Percentiles rank a stretch among this genome's conserved stretches.
Conservation (phyloP, 176 grass and related monocot species). For the Elymus sibiricus region DNA sequence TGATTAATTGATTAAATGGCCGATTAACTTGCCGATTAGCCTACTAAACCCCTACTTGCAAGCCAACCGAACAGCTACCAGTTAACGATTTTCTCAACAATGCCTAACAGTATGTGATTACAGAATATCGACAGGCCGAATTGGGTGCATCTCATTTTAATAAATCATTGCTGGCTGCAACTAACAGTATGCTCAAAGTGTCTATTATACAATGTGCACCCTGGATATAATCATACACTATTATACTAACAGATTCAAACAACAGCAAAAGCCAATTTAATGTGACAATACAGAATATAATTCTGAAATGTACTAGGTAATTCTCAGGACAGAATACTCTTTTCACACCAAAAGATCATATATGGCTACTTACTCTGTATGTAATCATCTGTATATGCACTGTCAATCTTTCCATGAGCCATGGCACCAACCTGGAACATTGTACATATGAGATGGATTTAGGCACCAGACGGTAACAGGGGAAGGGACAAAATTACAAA, state of each 20-base stretch:
- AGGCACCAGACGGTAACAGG: neutral
- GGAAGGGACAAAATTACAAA: neutral
- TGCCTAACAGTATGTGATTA: neutral
- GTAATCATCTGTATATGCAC: constrained; percentile 72
- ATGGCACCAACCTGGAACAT: constrained; percentile 86
- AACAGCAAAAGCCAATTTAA: neutral
- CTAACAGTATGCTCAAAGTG: neutral
- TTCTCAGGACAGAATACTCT: neutral
- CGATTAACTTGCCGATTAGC: too few species aligned
- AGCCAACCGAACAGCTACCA: too few species aligned
- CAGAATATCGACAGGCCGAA: neutral
- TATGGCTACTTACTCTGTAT: constrained; percentile 74
- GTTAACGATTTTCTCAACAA: too few species aligned
- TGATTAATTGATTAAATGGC: too few species aligned
- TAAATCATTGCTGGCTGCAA: neutral
- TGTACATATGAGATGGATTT: neutral
- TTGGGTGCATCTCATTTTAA: neutral
- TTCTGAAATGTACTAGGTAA: neutral
- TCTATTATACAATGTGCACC: constrained; percentile 1
- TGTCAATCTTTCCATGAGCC: constrained; percentile 89
- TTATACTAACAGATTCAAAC: too few species aligned
- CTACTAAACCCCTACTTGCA: too few species aligned
- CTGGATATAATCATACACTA: neutral
- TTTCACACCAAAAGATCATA: neutral
- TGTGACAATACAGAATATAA: neutral